Base-by-base conservation (phyloP, 495 filamentous ascomycete genomes). In the Daldinia loculata region DNA sequence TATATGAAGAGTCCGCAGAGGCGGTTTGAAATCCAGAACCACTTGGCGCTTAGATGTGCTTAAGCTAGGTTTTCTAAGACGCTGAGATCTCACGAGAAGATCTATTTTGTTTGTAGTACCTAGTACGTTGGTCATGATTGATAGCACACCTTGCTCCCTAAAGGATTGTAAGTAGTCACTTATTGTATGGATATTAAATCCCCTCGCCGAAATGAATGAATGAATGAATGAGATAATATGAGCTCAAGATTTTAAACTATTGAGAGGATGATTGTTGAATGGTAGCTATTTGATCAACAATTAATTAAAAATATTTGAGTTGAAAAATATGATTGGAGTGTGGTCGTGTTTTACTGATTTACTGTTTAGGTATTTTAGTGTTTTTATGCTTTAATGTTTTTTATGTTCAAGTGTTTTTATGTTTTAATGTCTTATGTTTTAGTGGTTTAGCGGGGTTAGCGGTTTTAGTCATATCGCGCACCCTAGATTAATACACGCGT, bases 1-100 rank as follows among this genome's bases (percentile, higher is more conserved):
- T 81, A 17, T 78, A 76, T 45, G 81, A 81, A 66, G 77, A 72
- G n/a, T 14, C 0, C 14, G 7, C 1, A 11, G 60, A 34, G 26
- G 26, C 9, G 6, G 34, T 26, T 38, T 52, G 55, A 15, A 30
- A 59, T 52, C 6, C 24, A 14, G 52, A 22, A 17, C 53, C 19
- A 5, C 45, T 55, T 12, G 12, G 30, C 38, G 6, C 36, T 58
- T 65, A 66, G 26, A 48, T 3, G 15, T 6, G 26, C 51, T 30
- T 30, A 19, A 15, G 36, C 12, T 38, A 15, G 38, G 15, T 0
- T 8, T 43, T 43, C 1, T 48, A 19, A 4, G 43, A 48, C 2
- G n/a, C 7, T 45, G 41, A 48, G 43, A 12, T 48, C 15, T 17
- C n/a, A 8, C 2, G 39, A 17, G 14, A 41, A 17, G 38, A 17